phyloP scores from a whole-genome alignment of 2,329 filamentous ascomycete genomes.

The Penicillium sclerotigenum region DNA sequence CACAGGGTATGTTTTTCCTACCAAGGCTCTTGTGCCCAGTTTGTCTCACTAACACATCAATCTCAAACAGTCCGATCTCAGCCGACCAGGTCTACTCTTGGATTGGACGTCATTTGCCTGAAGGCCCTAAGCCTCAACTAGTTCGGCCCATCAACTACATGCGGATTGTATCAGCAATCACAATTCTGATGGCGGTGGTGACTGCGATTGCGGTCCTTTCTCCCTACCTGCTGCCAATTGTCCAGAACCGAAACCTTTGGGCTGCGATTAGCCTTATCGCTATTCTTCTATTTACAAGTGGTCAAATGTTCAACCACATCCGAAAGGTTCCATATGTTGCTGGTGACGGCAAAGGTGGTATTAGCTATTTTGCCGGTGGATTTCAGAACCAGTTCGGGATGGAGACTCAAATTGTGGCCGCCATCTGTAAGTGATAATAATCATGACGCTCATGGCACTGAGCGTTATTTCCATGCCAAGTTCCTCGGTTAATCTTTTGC shows the following conservation, averaged over 20 bases:
- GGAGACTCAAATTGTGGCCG: slow-evolving; percentile 92
- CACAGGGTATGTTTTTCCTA: slow-evolving; percentile 60
- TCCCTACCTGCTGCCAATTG: slow-evolving; percentile 73
- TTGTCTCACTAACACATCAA: slow-evolving; percentile 6
- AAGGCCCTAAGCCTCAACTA: slow-evolving; percentile 72
- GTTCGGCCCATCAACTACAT: slow-evolving; percentile 84
- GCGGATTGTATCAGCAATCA: slow-evolving; percentile 65
- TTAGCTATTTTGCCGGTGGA: slow-evolving; percentile 84
- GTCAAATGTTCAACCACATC: slow-evolving; percentile 99
- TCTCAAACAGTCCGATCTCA: slow-evolving; percentile 57
- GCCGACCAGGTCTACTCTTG: slow-evolving; percentile 78
- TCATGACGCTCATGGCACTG: slow-evolving; percentile 10
- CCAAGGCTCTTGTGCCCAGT: background rate
- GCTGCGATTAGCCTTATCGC: slow-evolving; percentile 82
- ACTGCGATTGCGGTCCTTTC: slow-evolving; percentile 69
- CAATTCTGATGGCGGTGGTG: slow-evolving; percentile 65
- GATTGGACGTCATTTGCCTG: slow-evolving; percentile 75
- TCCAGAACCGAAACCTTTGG: slow-evolving; percentile 93
- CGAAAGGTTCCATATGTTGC: slow-evolving; percentile 90
- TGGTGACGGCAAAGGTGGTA: slow-evolving; percentile 77
- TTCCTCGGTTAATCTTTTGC: slow-evolving; percentile 13
- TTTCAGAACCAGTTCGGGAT: slow-evolving; percentile 93
- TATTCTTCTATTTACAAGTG: slow-evolving; percentile 89
- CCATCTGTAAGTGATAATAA: slow-evolving; percentile 69
- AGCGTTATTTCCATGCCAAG: background rate